A percentile compares a stretch with the other conserved stretches of the same genome.
Conservation (phyloP, 768 basidiomycete genomes). For the Mycena capillaripes region DNA sequence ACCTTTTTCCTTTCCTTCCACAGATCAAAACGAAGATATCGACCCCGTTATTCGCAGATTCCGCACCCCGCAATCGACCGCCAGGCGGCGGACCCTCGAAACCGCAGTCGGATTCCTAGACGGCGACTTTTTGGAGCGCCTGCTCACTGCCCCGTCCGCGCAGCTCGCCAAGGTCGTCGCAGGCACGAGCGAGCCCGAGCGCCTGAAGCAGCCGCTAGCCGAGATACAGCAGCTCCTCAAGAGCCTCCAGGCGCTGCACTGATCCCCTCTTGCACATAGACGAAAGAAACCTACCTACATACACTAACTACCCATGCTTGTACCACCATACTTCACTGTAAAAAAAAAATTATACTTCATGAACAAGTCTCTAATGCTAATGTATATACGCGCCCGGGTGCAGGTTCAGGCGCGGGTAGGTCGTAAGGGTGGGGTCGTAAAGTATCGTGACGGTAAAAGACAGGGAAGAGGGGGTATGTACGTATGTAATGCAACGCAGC, state of each 20-base stretch:
- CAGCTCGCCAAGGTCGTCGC: constrained; percentile 66
- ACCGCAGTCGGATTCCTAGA: constrained; percentile 83
- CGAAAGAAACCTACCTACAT: background rate
- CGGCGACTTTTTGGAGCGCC: constrained; percentile 86
- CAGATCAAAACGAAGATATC: background rate
- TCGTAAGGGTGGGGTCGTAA: constrained; percentile 30
- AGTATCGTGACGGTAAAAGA: constrained; percentile 19
- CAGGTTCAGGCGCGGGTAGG: constrained; percentile 8
- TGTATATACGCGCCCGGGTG: background rate
- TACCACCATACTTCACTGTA: constrained; percentile 5
- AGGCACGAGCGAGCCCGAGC: constrained; percentile 73
- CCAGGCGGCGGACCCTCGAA: constrained; percentile 72
- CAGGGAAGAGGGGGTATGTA: background rate
- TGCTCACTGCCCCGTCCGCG: constrained; percentile 60
- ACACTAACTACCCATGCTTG: background rate
- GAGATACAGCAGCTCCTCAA: constrained; percentile 59
- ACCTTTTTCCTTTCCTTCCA: background rate
- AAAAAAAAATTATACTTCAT: constrained; percentile 23
- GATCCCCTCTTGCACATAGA: constrained; percentile 23
- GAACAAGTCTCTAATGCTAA: constrained; percentile 28
- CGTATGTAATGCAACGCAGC: background rate
- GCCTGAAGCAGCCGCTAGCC: constrained; percentile 58
- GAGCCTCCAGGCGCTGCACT: constrained; percentile 59
- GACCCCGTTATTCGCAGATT: constrained; percentile 58
- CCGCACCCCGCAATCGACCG: constrained; percentile 73